These are phyloP conservation scores for Furculomyces boomerangus DNA, from an alignment of 371 early-diverging fungal genomes.

Conservation along the genomic window DNA sequence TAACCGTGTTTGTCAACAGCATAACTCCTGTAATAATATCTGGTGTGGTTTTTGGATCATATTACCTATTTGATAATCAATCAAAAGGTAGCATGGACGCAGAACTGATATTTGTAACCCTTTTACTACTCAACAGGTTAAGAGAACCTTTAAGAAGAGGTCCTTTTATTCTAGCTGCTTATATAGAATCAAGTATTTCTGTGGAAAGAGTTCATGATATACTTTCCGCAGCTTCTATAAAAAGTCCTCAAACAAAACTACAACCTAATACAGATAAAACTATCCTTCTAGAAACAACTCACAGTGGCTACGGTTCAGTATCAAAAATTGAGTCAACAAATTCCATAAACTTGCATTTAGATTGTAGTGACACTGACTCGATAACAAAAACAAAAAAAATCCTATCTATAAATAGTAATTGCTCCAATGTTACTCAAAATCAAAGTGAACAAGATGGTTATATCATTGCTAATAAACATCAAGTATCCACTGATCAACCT, in stretches of 20 bases:
- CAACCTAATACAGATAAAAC: background rate
- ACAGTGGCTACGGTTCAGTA: background rate
- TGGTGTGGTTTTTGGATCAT: background rate
- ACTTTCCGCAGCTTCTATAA: too few species aligned
- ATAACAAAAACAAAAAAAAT: background rate
- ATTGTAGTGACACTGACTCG: background rate
- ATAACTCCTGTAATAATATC: background rate
- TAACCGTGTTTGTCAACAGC: background rate
- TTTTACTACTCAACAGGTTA: background rate
- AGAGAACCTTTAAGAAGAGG: background rate
- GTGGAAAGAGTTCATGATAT: background rate
- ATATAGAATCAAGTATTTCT: background rate
- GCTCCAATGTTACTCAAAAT: background rate
- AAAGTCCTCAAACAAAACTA: too few species aligned
- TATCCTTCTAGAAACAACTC: background rate
- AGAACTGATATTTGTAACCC: background rate
- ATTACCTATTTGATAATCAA: background rate
- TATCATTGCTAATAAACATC: too few species aligned
- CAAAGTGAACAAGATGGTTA: too few species aligned
- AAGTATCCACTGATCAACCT: too few species aligned
- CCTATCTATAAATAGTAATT: background rate
- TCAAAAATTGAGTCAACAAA: background rate
- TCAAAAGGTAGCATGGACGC: background rate
- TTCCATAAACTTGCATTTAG: background rate
- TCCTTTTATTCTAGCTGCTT: background rate